Evolutionary conservation across 2,329 filamentous ascomycete species (phyloP).

Genomic region (Sporothrix schenckii): DNA sequence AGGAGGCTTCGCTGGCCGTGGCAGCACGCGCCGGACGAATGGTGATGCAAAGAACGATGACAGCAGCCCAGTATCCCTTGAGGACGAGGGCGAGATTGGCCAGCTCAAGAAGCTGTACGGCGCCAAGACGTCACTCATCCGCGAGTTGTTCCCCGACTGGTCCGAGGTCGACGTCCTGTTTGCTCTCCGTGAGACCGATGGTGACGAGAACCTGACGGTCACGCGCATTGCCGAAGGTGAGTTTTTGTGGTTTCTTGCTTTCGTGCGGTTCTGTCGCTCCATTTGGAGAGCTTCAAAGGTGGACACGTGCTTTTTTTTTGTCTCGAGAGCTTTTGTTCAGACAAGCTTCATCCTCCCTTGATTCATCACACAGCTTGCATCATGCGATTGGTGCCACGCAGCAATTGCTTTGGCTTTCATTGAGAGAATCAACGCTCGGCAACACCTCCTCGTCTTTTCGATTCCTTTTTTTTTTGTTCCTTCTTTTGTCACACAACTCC

Average conservation of each 20-base stretch:
- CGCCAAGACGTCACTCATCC: conserved; percentile 75
- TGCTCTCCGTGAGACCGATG: conserved; percentile 84
- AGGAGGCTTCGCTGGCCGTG: conserved; percentile 71
- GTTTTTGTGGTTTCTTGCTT: conserved; percentile 26
- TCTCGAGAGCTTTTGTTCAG: not conserved
- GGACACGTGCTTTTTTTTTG: not conserved
- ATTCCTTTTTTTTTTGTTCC: conserved; percentile 10
- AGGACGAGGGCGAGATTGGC: conserved; percentile 86
- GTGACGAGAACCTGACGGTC: conserved; percentile 73
- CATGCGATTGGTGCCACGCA: not conserved
- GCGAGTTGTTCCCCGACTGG: conserved; percentile 94
- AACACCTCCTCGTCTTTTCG: conserved; percentile 18
- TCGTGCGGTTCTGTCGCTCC: too few species aligned
- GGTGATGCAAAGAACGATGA: conserved; percentile 66
- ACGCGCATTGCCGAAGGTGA: conserved; percentile 79
- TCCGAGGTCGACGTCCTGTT: conserved; percentile 93
- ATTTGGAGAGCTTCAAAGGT: not conserved
- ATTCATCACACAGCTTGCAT: conserved; percentile 1
- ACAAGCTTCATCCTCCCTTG: conserved; percentile 11
- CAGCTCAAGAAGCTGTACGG: conserved; percentile 90
- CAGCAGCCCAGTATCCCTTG: conserved; percentile 58
- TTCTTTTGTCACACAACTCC: not conserved
- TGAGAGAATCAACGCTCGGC: not conserved
- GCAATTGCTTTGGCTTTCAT: not conserved
- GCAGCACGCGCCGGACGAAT: conserved; percentile 74